Evolutionary conservation across 2,329 filamentous ascomycete species (phyloP), one percentile per base, ranked within the genome.

Genomic region (Epichloe bromicola): DNA sequence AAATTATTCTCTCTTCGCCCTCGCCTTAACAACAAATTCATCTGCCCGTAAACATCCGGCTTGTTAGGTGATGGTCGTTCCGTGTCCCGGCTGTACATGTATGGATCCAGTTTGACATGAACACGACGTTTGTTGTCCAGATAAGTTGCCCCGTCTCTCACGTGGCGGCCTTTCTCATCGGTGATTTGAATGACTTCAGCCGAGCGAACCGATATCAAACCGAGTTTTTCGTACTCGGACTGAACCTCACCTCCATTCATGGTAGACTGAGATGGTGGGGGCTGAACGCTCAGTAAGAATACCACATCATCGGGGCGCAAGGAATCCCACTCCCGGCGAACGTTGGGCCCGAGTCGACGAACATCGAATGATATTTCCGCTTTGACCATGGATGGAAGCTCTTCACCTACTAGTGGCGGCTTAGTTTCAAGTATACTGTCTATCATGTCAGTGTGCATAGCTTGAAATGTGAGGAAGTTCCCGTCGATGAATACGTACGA

Each of bases 1-100:
- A 98, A 98, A 67, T 98, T 98, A 70, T 98, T 98, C 67, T 98
- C 93, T 53, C 90, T 78, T 30, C 87, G 84, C 63, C 81, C 84
- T 58, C 93, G 79, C 52, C 93, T 83, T 48, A 95, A 76, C 50
- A 98, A 72, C 40, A 97, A 70, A 61, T 98, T 98, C 61, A 98
- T 82, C 36, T 75, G 76, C 44, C 87, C 83, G 65, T 96, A 96
- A 4, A 94, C 74, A 60, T 95, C 85, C 1, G 79, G 73, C 59
- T 86, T 85, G n/a, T 83, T 85, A 53, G 76, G 73, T 10, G 78
- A 72, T 38, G 76, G 71, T 49, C 73, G 75, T 54, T 86, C 82
- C 57, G 81, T 82, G 66, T 98, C 93, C 48, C 76, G 73, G 58
- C 86, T 82, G 68, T 91, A 97, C 48, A 84, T 82, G 51, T 72